A percentile compares a stretch with the other conserved stretches of the same genome.
phyloP scores from a whole-genome alignment of 176 grass and related monocot species.

The Carex pumila region DNA sequence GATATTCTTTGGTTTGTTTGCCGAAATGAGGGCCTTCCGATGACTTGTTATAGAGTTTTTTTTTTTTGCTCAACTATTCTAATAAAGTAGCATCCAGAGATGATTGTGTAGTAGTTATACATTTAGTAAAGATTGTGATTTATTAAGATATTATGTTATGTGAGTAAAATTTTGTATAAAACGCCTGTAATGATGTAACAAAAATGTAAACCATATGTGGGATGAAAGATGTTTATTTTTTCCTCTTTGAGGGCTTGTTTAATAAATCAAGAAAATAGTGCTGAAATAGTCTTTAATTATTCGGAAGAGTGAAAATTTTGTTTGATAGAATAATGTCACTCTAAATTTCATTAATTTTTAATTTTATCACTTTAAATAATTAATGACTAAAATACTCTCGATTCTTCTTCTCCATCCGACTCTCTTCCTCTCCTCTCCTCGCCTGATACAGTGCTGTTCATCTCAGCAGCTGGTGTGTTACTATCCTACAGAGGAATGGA shows the following conservation, averaged over 20 bases:
- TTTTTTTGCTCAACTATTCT: neutral
- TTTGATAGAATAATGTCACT: too few relatives aligned
- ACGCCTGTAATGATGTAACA: neutral
- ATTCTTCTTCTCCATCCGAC: too few relatives aligned
- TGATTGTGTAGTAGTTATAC: neutral
- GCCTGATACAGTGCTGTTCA: too few relatives aligned
- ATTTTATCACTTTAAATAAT: too few relatives aligned
- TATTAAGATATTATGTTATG: neutral
- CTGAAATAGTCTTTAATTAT: neutral
- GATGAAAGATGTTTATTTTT: neutral
- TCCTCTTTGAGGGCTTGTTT: neutral
- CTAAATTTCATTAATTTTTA: too few relatives aligned
- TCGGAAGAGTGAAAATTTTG: too few relatives aligned
- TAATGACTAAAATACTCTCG: too few relatives aligned
- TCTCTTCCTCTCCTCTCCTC: too few relatives aligned
- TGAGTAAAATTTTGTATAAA: neutral
- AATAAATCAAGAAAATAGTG: neutral
- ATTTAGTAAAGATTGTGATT: neutral
- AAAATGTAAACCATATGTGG: neutral
- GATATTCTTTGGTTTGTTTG: constrained; percentile 12
- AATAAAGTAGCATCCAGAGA: neutral
- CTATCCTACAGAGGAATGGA: too few relatives aligned
- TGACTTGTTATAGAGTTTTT: constrained; percentile 6
- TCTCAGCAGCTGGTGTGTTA: too few relatives aligned
- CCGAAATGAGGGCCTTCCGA: neutral